Evolutionary conservation across 2,329 filamentous ascomycete species (phyloP).

Genomic region (Colletotrichum eremochloae): DNA sequence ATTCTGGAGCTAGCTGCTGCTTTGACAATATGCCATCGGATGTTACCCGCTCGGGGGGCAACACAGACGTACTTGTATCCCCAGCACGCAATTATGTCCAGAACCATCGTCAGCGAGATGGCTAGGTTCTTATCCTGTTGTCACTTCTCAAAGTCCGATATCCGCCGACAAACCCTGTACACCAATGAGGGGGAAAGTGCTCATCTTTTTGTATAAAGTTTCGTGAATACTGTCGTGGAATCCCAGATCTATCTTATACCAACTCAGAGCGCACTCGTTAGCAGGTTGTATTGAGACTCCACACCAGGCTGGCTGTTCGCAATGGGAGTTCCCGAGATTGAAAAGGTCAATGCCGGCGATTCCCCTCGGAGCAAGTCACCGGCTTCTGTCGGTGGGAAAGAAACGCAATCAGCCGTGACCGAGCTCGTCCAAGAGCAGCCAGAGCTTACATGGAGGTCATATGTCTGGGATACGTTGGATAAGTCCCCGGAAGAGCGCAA

Average conservation of each 20-base stretch:
- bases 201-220: slow-evolving; percentile 12
- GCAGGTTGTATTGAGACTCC: not conserved
- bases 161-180: slow-evolving; percentile 10
- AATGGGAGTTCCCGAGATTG: slow-evolving; percentile 30
- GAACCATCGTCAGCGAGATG: slow-evolving; percentile 36
- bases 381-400: not conserved
- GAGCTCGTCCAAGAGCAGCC: slow-evolving; percentile 48
- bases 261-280: not conserved
- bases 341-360: slow-evolving; percentile 14
- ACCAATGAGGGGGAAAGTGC: not conserved
- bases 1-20: too few species aligned
- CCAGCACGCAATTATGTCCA: slow-evolving; percentile 35
- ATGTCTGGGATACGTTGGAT: slow-evolving; percentile 64
- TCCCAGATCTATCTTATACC: not conserved
- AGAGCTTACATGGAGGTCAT: slow-evolving; percentile 59
- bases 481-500: slow-evolving; percentile 56
- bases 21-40: not conserved
- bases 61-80: not conserved
- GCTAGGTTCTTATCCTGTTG: slow-evolving; percentile 2
- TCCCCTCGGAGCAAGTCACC: slow-evolving; percentile 33
- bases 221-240: not conserved
- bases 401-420: not conserved
- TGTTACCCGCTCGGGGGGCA: slow-evolving; percentile 4
- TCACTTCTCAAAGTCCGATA: slow-evolving; percentile 11
- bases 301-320: not conserved